Percentiles rank a stretch among this genome's conserved stretches.
These are phyloP conservation scores for Pascua sp. DNA, from an alignment of 1,284 basidiomycete genomes.

Conservation along the genomic window DNA sequence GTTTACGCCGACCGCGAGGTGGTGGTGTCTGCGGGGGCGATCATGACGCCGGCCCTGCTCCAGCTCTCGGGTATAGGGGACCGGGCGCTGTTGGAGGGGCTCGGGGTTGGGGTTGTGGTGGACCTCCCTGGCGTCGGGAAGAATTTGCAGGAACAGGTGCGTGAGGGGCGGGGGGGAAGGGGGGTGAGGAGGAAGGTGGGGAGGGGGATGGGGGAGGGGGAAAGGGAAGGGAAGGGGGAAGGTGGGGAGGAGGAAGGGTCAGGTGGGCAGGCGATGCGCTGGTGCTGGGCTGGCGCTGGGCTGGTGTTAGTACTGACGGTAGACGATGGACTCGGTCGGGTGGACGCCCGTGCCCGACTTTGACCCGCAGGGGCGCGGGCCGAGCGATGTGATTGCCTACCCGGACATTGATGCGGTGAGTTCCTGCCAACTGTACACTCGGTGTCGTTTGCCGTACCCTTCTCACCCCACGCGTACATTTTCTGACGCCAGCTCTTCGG, in stretches of 20 bases:
- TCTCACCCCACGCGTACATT: too few species aligned
- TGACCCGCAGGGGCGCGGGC: conserved; percentile 20
- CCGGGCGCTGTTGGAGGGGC: conserved; percentile 55
- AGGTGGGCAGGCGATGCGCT: too few species aligned
- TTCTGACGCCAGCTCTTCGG: conserved; percentile 5
- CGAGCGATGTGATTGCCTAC: conserved; percentile 23
- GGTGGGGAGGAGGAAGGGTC: too few species aligned
- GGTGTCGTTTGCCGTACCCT: too few species aligned
- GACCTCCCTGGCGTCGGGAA: conserved; percentile 67
- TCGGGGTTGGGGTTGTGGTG: conserved; percentile 53
- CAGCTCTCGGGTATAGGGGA: conserved; percentile 70
- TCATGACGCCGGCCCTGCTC: conserved; percentile 64
- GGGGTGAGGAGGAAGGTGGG: too few species aligned
- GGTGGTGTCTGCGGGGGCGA: conserved; percentile 57
- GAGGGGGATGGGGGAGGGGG: too few species aligned
- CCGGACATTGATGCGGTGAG: conserved; percentile 24
- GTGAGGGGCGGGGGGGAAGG: background rate
- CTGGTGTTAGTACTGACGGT: too few species aligned
- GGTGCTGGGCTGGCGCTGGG: too few species aligned
- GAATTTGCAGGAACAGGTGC: conserved; percentile 65
- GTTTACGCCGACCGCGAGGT: conserved; percentile 55
- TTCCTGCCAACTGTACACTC: background rate
- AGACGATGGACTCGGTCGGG: conserved; percentile 33
- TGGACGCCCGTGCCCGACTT: conserved; percentile 32
- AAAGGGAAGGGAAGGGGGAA: too few species aligned